phyloP scores from a whole-genome alignment of 805 yeast species.

The Debaryomyces castellii region DNA sequence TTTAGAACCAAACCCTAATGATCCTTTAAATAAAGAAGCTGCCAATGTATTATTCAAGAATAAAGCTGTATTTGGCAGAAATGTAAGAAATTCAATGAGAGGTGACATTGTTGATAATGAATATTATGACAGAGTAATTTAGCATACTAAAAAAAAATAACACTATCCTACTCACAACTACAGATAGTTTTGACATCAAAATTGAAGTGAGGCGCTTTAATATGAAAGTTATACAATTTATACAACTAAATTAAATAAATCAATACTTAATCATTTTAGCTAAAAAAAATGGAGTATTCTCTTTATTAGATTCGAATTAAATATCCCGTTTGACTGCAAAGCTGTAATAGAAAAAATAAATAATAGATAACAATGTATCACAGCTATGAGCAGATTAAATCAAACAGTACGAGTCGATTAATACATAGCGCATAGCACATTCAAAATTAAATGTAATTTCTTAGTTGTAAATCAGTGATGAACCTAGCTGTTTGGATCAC shows the following conservation, averaged over 20 bases:
- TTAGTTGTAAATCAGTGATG: neutral
- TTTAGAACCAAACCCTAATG: slow-evolving; percentile 87
- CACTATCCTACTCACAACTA: too few species aligned
- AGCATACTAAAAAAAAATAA: too few species aligned
- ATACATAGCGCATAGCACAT: neutral
- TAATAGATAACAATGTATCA: neutral
- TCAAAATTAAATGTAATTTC: neutral
- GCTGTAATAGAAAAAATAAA: neutral
- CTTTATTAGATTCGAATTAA: neutral
- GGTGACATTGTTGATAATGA: slow-evolving; percentile 67
- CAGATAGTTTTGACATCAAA: neutral
- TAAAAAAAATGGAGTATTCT: neutral
- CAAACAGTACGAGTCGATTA: neutral
- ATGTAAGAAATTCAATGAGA: slow-evolving; percentile 63
- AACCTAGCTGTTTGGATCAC: slow-evolving; percentile 7
- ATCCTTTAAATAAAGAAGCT: slow-evolving; percentile 90
- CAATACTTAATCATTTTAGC: neutral
- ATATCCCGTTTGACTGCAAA: neutral
- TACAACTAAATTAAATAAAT: neutral
- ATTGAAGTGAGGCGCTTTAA: neutral
- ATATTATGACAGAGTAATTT: slow-evolving; percentile 60
- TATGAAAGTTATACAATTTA: neutral
- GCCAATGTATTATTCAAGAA: slow-evolving; percentile 53
- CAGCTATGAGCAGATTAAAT: neutral
- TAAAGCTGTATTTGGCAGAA: slow-evolving; percentile 45